Evolutionary conservation across 108 stramenopile genomes (phyloP).

Genomic region (Discostella pseudostelligera): DNA sequence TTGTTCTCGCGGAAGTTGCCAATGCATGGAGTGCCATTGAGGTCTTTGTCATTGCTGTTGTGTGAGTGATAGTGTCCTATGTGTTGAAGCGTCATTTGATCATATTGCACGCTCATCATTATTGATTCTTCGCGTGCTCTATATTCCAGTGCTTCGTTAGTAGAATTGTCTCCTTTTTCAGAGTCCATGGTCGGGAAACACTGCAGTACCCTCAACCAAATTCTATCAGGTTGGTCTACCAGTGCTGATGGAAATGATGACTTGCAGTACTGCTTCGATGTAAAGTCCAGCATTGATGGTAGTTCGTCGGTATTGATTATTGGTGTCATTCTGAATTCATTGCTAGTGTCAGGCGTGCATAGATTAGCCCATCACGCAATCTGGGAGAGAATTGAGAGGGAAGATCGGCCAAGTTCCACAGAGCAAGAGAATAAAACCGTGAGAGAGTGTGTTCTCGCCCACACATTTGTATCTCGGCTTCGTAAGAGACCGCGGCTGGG

Average conservation of each 20-base stretch:
- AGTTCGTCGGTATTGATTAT: constrained; percentile 58
- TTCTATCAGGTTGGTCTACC: constrained; percentile 47
- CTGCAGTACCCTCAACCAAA: constrained; percentile 66
- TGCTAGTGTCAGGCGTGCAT: constrained; percentile 57
- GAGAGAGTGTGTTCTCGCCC: constrained; percentile 38
- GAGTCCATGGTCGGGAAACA: constrained; percentile 81
- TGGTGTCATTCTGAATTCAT: constrained; percentile 63
- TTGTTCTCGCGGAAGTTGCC: constrained; percentile 74
- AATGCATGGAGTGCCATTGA: constrained; percentile 92
- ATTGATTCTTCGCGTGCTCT: no score
- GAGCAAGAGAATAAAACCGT: constrained; percentile 35
- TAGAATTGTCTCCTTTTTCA: constrained; percentile 83
- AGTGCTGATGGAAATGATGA: constrained; percentile 32
- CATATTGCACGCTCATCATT: not conserved
- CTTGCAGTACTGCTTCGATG: constrained; percentile 75
- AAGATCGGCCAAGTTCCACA: constrained; percentile 43
- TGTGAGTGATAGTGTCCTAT: constrained; percentile 28
- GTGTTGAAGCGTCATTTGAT: no score
- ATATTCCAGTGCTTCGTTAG: constrained; percentile 53
- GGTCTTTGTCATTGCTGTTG: constrained; percentile 73
- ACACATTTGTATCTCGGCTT: constrained; percentile 41
- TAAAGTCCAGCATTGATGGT: constrained; percentile 63
- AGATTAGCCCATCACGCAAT: constrained; percentile 66
- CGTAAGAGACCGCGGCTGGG: constrained; percentile 26
- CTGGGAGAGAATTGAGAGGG: constrained; percentile 60